phyloP scores from a whole-genome alignment of 2,329 filamentous ascomycete genomes.

The Penicillium sp. region DNA sequence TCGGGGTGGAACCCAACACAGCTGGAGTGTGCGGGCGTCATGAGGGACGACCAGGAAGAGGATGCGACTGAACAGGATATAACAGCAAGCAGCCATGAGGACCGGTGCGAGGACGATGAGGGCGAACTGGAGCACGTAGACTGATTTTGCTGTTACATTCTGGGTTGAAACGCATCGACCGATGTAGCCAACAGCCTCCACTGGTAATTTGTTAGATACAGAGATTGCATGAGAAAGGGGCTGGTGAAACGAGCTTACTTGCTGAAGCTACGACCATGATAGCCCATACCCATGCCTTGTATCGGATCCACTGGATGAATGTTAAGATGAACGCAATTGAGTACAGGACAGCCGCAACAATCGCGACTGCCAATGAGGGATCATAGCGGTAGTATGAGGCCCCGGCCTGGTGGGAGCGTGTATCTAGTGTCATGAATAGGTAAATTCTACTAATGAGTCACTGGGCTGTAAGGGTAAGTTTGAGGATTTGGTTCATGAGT shows the following conservation, averaged over 20 bases:
- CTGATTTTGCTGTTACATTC: slow-evolving; percentile 21
- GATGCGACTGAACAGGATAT: slow-evolving; percentile 43
- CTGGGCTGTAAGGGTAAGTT: background rate
- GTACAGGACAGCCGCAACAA: slow-evolving; percentile 30
- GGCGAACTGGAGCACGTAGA: slow-evolving; percentile 41
- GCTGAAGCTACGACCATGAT: slow-evolving; percentile 33
- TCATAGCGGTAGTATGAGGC: slow-evolving; percentile 26
- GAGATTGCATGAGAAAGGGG: background rate
- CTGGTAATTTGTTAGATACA: slow-evolving; percentile 16
- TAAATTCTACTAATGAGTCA: background rate
- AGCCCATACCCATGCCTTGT: slow-evolving; percentile 33
- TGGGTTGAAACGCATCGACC: slow-evolving; percentile 31
- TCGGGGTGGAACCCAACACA: slow-evolving; percentile 39
- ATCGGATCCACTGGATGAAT: slow-evolving; percentile 33
- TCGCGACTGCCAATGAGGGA: slow-evolving; percentile 31
- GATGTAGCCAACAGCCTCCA: slow-evolving; percentile 43
- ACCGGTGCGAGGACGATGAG: slow-evolving; percentile 42
- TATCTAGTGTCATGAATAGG: background rate
- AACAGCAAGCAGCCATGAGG: slow-evolving; percentile 43
- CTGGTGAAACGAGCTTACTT: slow-evolving; percentile 22
- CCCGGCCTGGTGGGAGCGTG: background rate
- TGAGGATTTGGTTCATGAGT: background rate
- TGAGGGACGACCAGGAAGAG: slow-evolving; percentile 41
- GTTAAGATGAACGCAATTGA: slow-evolving; percentile 26
- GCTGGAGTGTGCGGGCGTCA: slow-evolving; percentile 30